These are phyloP conservation scores for Brassica cretica DNA, from an alignment of 345 rosid genomes.

Conservation along the genomic window DNA sequence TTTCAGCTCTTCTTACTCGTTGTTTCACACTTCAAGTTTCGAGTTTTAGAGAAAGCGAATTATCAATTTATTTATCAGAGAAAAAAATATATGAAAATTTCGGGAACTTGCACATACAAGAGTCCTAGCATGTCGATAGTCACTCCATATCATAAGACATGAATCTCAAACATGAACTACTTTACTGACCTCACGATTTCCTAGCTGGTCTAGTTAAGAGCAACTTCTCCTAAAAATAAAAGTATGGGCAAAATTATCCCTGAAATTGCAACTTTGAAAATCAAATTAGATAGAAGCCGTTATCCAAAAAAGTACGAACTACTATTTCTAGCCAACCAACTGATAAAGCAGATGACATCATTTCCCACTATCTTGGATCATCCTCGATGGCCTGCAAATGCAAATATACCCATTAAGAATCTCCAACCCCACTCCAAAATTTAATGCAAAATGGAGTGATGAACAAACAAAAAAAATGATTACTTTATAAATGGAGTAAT, in stretches of 20 bases:
- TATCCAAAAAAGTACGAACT: conserved; percentile 45
- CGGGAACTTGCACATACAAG: conserved; percentile 9
- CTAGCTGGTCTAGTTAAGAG: conserved; percentile 86
- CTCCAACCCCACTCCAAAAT: too few relatives aligned
- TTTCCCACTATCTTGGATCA: conserved; percentile 81
- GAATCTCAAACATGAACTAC: conserved; percentile 22
- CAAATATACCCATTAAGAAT: too few relatives aligned
- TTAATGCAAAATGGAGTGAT: too few relatives aligned
- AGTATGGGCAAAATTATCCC: neutral
- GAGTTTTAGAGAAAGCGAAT: too few relatives aligned
- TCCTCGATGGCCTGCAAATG: conserved; percentile 70
- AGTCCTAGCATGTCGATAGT: conserved; percentile 5
- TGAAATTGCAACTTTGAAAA: conserved; percentile 13
- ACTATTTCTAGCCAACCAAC: conserved; percentile 95
- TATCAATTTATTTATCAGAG: too few relatives aligned
- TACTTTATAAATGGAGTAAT: too few relatives aligned
- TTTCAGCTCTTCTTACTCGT: too few relatives aligned
- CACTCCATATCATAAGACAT: conserved; percentile 23
- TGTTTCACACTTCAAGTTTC: too few relatives aligned
- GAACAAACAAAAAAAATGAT: too few relatives aligned
- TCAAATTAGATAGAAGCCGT: neutral
- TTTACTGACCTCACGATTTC: conserved; percentile 76
- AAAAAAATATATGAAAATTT: too few relatives aligned
- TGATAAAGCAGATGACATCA: conserved; percentile 71
- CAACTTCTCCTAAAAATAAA: conserved; percentile 69